Evolutionary conservation across 78 protist genomes (phyloP).

Genomic region (Dictyostelium discoideum): DNA sequence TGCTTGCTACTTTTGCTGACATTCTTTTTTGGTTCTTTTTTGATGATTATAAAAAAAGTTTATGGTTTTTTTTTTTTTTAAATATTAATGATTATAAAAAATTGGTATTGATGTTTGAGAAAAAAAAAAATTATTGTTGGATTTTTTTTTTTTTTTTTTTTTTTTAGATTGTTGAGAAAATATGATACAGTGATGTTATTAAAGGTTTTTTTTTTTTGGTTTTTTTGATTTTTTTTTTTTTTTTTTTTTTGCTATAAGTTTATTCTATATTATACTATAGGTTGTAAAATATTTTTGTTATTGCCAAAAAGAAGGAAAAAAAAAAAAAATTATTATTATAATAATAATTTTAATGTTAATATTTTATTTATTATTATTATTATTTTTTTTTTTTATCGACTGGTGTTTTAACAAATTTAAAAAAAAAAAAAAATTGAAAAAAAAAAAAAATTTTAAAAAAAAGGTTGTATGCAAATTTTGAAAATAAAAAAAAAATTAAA

Average conservation of each 20-base stretch:
- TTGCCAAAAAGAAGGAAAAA: background rate
- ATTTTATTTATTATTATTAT: too few relatives aligned
- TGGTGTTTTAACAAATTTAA: background rate
- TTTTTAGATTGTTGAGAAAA: background rate
- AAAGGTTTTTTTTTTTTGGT: background rate
- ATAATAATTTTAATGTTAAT: background rate
- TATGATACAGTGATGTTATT: background rate
- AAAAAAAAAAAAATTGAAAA: too few relatives aligned
- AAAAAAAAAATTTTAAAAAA: too few relatives aligned
- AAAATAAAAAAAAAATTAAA: too few relatives aligned
- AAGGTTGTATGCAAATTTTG: background rate
- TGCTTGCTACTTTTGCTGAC: conserved; percentile 2
- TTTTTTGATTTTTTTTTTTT: background rate
- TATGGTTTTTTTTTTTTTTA: background rate
- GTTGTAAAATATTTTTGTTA: background rate
- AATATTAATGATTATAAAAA: background rate
- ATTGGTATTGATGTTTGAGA: background rate
- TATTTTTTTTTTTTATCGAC: background rate
- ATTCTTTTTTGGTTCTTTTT: background rate
- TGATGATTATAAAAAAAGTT: background rate
- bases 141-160: too few relatives aligned
- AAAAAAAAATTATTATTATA: too few relatives aligned
- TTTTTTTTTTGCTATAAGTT: background rate
- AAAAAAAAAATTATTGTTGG: background rate
- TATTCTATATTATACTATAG: background rate